Percentiles rank a stretch among this genome's conserved stretches.
phyloP scores from a whole-genome alignment of 805 yeast genomes.

The Schwanniomyces sp. region DNA sequence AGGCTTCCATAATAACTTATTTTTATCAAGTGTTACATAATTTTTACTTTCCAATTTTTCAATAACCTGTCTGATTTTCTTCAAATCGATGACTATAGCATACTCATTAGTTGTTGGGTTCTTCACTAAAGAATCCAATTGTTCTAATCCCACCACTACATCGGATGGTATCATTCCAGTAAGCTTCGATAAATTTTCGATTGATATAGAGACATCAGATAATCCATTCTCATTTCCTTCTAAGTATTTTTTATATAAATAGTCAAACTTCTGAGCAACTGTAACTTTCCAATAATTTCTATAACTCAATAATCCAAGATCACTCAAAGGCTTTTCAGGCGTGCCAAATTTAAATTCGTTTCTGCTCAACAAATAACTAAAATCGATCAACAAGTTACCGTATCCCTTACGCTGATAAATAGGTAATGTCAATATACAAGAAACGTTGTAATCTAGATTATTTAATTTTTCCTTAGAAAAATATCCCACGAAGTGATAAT shows the following conservation, averaged over 20 bases:
- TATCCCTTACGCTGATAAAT: constrained; percentile 84
- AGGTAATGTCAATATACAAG: constrained; percentile 90
- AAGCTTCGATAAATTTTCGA: constrained; percentile 59
- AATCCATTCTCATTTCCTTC: background rate
- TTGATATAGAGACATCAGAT: constrained; percentile 36
- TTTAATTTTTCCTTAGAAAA: constrained; percentile 86
- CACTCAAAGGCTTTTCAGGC: constrained; percentile 93
- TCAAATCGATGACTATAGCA: constrained; percentile 52
- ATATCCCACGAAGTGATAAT: constrained; percentile 86
- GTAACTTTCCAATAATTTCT: constrained; percentile 81
- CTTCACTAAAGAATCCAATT: constrained; percentile 58
- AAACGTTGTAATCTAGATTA: constrained; percentile 75
- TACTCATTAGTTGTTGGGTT: constrained; percentile 47
- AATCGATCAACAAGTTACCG: constrained; percentile 85
- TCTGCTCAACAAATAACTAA: constrained; percentile 77
- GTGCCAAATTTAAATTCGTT: constrained; percentile 82
- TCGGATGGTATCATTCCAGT: constrained; percentile 91
- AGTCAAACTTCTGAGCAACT: constrained; percentile 49
- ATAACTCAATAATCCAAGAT: constrained; percentile 81
- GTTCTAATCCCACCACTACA: constrained; percentile 83
- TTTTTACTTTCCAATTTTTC: constrained; percentile 53
- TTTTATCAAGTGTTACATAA: constrained; percentile 51
- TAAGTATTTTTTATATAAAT: constrained; percentile 20
- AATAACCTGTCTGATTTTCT: constrained; percentile 41
- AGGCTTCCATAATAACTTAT: constrained; percentile 73